These are phyloP conservation scores for Serpula lacrymans DNA, from an alignment of 768 basidiomycete genomes.

Conservation along the genomic window DNA sequence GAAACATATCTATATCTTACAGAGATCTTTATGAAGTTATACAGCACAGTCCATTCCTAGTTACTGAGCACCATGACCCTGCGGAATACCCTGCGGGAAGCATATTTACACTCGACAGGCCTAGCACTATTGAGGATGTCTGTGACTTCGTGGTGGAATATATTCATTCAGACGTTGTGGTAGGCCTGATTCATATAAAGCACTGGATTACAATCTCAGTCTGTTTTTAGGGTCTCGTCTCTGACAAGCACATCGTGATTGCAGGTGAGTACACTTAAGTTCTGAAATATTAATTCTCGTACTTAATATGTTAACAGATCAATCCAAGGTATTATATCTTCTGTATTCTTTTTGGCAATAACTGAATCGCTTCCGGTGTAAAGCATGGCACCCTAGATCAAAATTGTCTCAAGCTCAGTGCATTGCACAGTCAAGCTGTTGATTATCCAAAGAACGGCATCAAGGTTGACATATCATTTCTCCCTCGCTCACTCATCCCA, in stretches of 20 bases:
- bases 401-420: slow-evolving; percentile 55
- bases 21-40: slow-evolving; percentile 71
- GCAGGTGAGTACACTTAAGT: slow-evolving; percentile 46
- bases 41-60: slow-evolving; percentile 50
- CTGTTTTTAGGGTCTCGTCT: slow-evolving; percentile 56
- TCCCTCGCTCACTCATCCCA: slow-evolving; percentile 56
- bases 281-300: neutral
- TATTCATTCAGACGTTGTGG: slow-evolving; percentile 78
- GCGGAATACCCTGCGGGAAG: slow-evolving; percentile 45
- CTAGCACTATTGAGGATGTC: slow-evolving; percentile 64
- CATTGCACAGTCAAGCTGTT: slow-evolving; percentile 60
- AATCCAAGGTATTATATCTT: slow-evolving; percentile 52
- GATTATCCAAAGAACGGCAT: slow-evolving; percentile 80
- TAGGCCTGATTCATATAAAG: too few relatives aligned
- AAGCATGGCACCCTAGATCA: slow-evolving; percentile 62
- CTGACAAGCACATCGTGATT: slow-evolving; percentile 64
- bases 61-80: slow-evolving; percentile 45
- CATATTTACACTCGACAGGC: slow-evolving; percentile 37
- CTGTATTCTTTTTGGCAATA: neutral
- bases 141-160: slow-evolving; percentile 83
- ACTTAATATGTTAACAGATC: slow-evolving; percentile 44
- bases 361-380: neutral
- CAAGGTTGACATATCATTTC: slow-evolving; percentile 49
- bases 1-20: slow-evolving; percentile 4
- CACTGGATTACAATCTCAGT: neutral